Evolutionary conservation across 495 filamentous ascomycete species (phyloP).

Genomic region (Letharia columbiana): DNA sequence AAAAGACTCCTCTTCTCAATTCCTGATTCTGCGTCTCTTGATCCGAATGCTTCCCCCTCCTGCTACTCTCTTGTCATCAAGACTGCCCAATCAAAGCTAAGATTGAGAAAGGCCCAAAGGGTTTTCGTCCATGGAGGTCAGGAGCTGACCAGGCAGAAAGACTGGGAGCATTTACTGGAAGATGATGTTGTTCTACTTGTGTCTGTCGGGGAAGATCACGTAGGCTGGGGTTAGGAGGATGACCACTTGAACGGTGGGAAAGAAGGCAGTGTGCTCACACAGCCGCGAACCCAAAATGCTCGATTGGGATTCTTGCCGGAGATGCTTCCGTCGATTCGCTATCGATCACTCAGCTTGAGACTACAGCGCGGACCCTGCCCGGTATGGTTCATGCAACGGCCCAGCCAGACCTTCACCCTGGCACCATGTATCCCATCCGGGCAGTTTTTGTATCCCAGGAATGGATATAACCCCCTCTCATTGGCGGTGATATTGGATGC

Average conservation of each 20-base stretch:
- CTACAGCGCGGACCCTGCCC: constrained; percentile 27
- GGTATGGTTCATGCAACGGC: constrained; percentile 32
- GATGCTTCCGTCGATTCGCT: constrained; percentile 27
- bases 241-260: neutral
- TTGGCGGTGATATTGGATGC: constrained; percentile 36
- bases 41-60: constrained; percentile 15
- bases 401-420: constrained; percentile 35
- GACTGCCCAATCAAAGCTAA: constrained; percentile 30
- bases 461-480: constrained; percentile 35
- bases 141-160: constrained; percentile 27
- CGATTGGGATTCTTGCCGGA: constrained; percentile 25
- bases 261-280: constrained; percentile 5
- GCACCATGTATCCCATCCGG: constrained; percentile 34
- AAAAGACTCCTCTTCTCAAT: constrained; percentile 24
- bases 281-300: constrained; percentile 9
- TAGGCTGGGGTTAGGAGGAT: constrained; percentile 24
- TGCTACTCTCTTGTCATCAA: constrained; percentile 24
- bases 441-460: constrained; percentile 32
- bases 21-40: constrained; percentile 18
- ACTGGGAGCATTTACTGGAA: constrained; percentile 24
- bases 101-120: constrained; percentile 28
- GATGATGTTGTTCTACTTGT: constrained; percentile 28
- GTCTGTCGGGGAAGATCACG: constrained; percentile 31
- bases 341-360: constrained; percentile 28
- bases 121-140: constrained; percentile 30